Conservation (phyloP, 371 early-diverging fungal species). For the Mortierella sp. region DNA sequence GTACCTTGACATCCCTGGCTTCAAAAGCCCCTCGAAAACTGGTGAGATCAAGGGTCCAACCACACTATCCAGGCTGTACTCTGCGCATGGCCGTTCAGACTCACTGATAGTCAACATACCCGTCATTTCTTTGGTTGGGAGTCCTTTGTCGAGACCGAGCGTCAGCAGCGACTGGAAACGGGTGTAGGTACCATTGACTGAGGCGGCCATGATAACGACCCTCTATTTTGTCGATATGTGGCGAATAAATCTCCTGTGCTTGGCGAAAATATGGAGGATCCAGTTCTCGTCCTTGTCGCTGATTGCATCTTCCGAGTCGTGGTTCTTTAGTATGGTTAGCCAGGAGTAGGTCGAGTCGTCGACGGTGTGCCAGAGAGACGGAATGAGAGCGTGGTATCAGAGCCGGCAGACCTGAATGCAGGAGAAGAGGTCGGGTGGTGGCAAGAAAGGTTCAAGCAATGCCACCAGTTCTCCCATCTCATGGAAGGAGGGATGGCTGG, state of each 20-base stretch:
- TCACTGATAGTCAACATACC: too few species aligned
- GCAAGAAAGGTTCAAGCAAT: neutral
- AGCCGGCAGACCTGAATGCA: neutral
- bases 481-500: neutral
- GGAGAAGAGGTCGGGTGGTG: neutral
- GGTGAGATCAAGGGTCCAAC: neutral
- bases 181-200: neutral
- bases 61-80: neutral
- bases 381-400: neutral
- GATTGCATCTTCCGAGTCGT: neutral
- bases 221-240: neutral
- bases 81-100: neutral
- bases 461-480: neutral
- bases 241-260: neutral
- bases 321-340: neutral
- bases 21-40: neutral
- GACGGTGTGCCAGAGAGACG: neutral
- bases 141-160: too few species aligned
- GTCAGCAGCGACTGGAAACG: neutral
- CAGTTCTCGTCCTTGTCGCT: neutral
- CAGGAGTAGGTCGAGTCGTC: neutral
- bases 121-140: too few species aligned
- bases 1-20: neutral
- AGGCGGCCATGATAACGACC: neutral
- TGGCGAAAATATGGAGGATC: neutral